Base-by-base conservation (phyloP, 2,329 filamentous ascomycete genomes). In the Colletotrichum musicola region DNA sequence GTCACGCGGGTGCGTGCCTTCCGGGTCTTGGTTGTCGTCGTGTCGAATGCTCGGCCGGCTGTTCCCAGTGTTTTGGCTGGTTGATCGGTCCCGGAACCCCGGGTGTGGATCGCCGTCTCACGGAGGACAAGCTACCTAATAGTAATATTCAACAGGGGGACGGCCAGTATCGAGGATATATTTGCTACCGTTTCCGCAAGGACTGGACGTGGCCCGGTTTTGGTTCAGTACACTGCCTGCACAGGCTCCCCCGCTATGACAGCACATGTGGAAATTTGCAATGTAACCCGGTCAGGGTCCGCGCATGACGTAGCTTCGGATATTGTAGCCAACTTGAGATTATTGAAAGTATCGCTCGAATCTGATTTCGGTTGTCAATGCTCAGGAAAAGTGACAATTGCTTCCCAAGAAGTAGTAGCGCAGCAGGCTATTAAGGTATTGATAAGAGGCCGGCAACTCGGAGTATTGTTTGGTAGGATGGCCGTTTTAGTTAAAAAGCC, bases 231-330 rank as follows among this genome's bases (percentile, higher is more conserved):
- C 30, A 9, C 40, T 14, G 40, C 18, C 16, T 20, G 42, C n/a
- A 27, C 14, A 44, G 22, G 40, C 20, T 55, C 30, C 66, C 62
- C 66, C 66, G 66, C 66, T 65, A 61, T 68, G 55, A 68, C 62
- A 61, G 38, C 61, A 65, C 62, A 20, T 18, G 55, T 68, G 66
- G 66, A 51, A 65, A 53, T 65, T 65, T 56, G 35, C 30, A 61
- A 56, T 56, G 66, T 51, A 56, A 61, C 66, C 16, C 44, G 42
- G 65, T 35, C 50, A 51, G 55, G 62, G 55, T 68, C 54, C 27
- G 10, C 20, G 30, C 62, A 50, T 65, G 62, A 65, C 62, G 55
- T 56, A 65, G 53, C 22, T 54, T 51, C 44, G 50, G n/a, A 27
- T 20, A 46, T 51, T 51, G 50, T 65, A 46, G 18, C 16, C 10